Base-by-base conservation (phyloP, 805 yeast genomes). In the Yarrowia divulgata region DNA sequence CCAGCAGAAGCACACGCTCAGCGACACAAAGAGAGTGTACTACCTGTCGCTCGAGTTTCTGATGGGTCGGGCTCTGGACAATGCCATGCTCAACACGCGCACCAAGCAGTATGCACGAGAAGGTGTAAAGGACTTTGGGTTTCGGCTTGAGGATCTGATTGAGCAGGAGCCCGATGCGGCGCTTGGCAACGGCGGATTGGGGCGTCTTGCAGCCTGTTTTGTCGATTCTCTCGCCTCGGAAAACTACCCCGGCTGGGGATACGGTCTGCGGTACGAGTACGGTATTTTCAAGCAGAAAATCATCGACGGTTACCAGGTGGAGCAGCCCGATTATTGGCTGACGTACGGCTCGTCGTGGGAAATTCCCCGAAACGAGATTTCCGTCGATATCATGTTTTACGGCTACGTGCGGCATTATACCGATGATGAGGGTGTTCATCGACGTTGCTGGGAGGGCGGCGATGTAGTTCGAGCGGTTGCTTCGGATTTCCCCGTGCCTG, bases 21-120 rank as follows among this genome's bases (percentile, higher is more conserved):
- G 86, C 74, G 96, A 90, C 76, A 90, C 90, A 62, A 93, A 93
- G 80, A 83, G 98, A 72, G 89, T 93, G 50, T 93, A 93, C 79
- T 93, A 93, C 77, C 79, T 93, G 71, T 90, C 97, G 3, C 82
- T 93, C 73, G 98, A 93, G 80, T 93, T 91, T 77, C 81, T 93
- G 72, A 91, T 93, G 97, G 98, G 98, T 55, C 86, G 97, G 75
- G 97, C 97, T 58, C 83, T 93, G 84, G 98, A 93, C 79, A 93
- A 93, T 77, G 97, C 98, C 40, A 81, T 93, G 81, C 90, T 93
- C 79, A 93, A 93, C 78, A 84, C 90, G 74, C 85, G 88, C 45
- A 83, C 87, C 67, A 88, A 92, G 78, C 87, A 83, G 46, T 79
- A 85, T 67, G 86, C 92, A 55, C 73, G 77, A 16, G 81, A 80